A percentile compares a stretch with the other conserved stretches of the same genome.
Conservation (phyloP, 2,329 filamentous ascomycete genomes). For the Nigrospora oryzae region DNA sequence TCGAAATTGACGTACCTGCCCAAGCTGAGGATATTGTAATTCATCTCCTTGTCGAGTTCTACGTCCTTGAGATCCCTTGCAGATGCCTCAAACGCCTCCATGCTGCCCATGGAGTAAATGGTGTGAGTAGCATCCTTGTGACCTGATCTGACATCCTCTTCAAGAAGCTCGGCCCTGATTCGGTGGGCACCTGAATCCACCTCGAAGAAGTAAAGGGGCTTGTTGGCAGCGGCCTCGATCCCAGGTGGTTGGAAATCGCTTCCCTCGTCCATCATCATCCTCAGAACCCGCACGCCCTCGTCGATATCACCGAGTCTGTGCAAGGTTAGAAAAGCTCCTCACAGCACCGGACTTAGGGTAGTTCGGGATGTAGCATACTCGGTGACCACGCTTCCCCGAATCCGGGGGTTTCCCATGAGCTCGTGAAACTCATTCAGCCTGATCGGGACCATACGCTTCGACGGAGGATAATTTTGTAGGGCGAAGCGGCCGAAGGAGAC, state of each 20-base stretch:
- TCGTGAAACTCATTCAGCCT: background rate
- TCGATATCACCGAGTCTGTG: background rate
- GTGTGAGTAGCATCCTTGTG: too few species aligned
- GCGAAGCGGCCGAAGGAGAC: constrained; percentile 3
- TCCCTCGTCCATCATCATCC: background rate
- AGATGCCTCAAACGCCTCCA: too few species aligned
- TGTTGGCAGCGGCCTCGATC: background rate
- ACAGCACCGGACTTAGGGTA: background rate
- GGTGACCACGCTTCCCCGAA: background rate
- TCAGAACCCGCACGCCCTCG: background rate
- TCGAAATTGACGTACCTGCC: constrained; percentile 1
- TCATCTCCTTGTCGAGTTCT: background rate
- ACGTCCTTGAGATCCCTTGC: too few species aligned
- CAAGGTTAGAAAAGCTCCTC: background rate
- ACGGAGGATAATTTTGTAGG: background rate
- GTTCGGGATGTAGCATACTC: background rate
- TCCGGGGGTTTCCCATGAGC: constrained; percentile 1
- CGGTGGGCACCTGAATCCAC: background rate
- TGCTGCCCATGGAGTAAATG: too few species aligned
- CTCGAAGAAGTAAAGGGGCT: constrained; percentile 3
- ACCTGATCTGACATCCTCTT: background rate
- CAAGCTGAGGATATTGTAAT: constrained; percentile 1
- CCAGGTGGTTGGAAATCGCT: background rate
- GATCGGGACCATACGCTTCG: too few species aligned
- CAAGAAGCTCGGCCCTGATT: background rate